Conservation (phyloP, 75 land plant species). For the Sequoiadendron giganteum region DNA sequence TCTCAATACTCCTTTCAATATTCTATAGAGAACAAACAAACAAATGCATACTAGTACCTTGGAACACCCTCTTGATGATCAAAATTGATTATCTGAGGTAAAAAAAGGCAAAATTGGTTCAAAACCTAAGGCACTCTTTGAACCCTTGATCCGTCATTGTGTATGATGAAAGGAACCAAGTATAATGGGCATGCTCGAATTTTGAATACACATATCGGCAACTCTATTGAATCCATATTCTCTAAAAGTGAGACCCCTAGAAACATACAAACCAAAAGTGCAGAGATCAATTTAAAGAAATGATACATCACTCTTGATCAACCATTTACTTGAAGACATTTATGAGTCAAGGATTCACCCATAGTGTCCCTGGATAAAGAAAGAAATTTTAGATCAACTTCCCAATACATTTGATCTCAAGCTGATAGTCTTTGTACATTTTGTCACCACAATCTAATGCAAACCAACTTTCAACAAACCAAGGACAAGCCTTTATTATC, state of each 20-base stretch:
- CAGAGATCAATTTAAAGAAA: neutral
- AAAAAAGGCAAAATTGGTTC: too few relatives aligned
- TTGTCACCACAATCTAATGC: neutral
- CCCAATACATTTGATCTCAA: neutral
- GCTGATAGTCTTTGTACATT: neutral
- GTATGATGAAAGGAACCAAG: too few relatives aligned
- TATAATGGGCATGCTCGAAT: too few relatives aligned
- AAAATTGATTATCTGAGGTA: too few relatives aligned
- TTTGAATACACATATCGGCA: too few relatives aligned
- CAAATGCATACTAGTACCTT: too few relatives aligned
- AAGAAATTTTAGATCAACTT: neutral
- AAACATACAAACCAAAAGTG: too few relatives aligned
- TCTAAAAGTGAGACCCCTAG: neutral
- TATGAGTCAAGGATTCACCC: neutral
- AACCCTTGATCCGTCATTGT: too few relatives aligned
- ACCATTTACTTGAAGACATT: neutral
- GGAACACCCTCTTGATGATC: too few relatives aligned
- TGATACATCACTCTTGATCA: neutral
- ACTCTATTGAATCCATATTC: neutral
- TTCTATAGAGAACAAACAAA: too few relatives aligned
- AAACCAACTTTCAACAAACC: neutral
- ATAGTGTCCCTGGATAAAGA: neutral
- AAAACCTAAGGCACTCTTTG: too few relatives aligned
- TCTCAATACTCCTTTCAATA: too few relatives aligned
- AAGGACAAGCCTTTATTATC: neutral